Percentiles rank a stretch among this genome's conserved stretches.
Conservation (phyloP, 192 early-diverging fungal genomes). For the Coemansia javaensis region DNA sequence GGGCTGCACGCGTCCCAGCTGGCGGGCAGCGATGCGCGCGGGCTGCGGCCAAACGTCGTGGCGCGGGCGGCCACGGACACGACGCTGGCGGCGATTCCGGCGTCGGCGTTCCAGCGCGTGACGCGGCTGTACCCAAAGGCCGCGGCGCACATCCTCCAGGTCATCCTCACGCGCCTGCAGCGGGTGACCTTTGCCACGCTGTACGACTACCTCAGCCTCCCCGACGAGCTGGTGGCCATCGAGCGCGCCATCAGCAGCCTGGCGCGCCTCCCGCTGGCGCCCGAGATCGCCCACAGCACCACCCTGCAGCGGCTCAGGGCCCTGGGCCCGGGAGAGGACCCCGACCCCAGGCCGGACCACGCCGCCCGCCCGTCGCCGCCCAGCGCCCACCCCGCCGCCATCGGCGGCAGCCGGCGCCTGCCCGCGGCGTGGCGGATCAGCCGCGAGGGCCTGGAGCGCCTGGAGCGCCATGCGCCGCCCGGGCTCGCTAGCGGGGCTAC, state of each 20-base stretch:
- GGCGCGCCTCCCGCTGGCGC: slow-evolving; percentile 13
- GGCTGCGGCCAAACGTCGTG: slow-evolving; percentile 71
- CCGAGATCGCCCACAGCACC: slow-evolving; percentile 12
- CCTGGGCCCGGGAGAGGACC: background rate
- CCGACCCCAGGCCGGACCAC: slow-evolving; percentile 6
- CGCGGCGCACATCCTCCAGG: slow-evolving; percentile 91
- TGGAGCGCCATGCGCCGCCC: background rate
- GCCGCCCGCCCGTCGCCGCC: slow-evolving; percentile 2
- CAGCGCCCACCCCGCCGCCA: background rate
- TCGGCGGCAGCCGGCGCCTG: slow-evolving; percentile 7
- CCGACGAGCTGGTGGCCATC: slow-evolving; percentile 78
- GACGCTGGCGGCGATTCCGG: slow-evolving; percentile 91
- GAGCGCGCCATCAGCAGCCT: slow-evolving; percentile 81
- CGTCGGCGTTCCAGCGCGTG: slow-evolving; percentile 83
- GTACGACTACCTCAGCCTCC: slow-evolving; percentile 81
- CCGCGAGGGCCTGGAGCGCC: slow-evolving; percentile 17
- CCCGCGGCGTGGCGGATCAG: slow-evolving; percentile 32
- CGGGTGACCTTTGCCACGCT: slow-evolving; percentile 90
- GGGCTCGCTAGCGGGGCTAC: background rate
- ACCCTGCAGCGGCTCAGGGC: slow-evolving; percentile 12
- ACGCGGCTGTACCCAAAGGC: slow-evolving; percentile 88
- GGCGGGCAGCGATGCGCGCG: slow-evolving; percentile 5
- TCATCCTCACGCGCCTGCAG: slow-evolving; percentile 92
- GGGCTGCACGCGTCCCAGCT: background rate
- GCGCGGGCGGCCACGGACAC: slow-evolving; percentile 81